Base-by-base conservation (phyloP, 2,329 filamentous ascomycete species). In the Clarireedia paspali region DNA sequence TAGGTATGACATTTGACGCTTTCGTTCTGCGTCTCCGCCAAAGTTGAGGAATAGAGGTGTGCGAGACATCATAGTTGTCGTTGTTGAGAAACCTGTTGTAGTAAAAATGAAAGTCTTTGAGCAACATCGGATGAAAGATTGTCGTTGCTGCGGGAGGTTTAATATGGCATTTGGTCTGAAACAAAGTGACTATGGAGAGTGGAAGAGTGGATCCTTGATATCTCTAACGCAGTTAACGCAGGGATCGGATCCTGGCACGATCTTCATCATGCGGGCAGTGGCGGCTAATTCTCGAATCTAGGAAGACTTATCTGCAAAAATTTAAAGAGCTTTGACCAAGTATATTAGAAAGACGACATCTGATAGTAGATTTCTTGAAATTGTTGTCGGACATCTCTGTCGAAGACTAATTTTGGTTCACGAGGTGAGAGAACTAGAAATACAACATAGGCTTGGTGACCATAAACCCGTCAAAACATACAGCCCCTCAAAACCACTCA, bases 401-500 rank as follows among this genome's bases (percentile, higher is more conserved):
- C 10, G 10, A 46, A 27, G 47, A 46, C 38, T 39, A 51, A 51
- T 50, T 36, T 50, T 55, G 62, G 45, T 55, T 61, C 59, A 47
- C 61, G 63, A 67, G 67, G 58, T 66, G 66, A 66, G 66, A 64
- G 62, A 60, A 53, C 59, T 68, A 68, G 53, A 65, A 67, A 66
- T 68, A 68, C 66, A 67, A 66, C 59, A 64, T 30, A 62, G 61
- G 60, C 60, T 53, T 62, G 59, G 53, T 58, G 49, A 47, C 54
- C 59, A 49, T 50, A 62, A 60, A 52, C 57, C 56, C 53, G 56
- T 47, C 15, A 26, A 6, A 15, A 47, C 15, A 15, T 60, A 56
- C 40, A 60, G 54, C 26, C 49, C 24, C 61, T 52, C 59, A 49
- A 58, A 51, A 54, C 60, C 45, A 60, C 59, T 55, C 55, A 60